A percentile compares a stretch with the other conserved stretches of the same genome.
phyloP scores from a whole-genome alignment of 371 early-diverging fungal species.

The Mortierella sp. region DNA sequence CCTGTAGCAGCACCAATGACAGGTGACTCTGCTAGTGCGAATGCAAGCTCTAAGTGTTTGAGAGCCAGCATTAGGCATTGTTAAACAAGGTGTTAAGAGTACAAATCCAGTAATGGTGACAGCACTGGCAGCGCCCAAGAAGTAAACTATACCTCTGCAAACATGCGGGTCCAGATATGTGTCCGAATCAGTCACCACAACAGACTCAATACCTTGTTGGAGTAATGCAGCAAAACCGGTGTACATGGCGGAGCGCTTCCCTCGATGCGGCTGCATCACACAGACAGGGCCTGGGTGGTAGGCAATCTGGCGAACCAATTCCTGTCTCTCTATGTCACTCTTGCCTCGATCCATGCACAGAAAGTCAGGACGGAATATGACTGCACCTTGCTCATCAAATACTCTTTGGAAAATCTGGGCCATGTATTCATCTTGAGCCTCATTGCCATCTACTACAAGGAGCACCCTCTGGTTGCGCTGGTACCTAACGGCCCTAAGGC shows the following conservation, averaged over 20 bases:
- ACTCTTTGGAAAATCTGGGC: conserved; percentile 65
- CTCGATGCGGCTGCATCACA: conserved; percentile 69
- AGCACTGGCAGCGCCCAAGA: too few species aligned
- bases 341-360: conserved; percentile 50
- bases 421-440: conserved; percentile 69
- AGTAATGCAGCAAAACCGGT: conserved; percentile 69
- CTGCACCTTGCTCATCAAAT: conserved; percentile 60
- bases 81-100: too few species aligned
- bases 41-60: conserved; percentile 59
- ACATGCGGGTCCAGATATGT: conserved; percentile 69
- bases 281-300: conserved; percentile 61
- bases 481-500: conserved; percentile 63
- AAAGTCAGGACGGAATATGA: conserved; percentile 59
- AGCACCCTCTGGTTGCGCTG: conserved; percentile 64
- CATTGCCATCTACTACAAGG: conserved; percentile 73
- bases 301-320: conserved; percentile 51
- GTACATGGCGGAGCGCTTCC: conserved; percentile 77
- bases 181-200: conserved; percentile 76
- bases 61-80: too few species aligned
- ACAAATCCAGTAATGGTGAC: too few species aligned
- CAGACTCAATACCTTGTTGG: conserved; percentile 66
- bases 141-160: conserved; percentile 42
- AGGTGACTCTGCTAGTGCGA: conserved; percentile 63
- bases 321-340: conserved; percentile 39
- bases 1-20: conserved; percentile 75